Base-by-base conservation (phyloP, 202 grass and related monocot genomes). In the Cymbopogon flexuosus region DNA sequence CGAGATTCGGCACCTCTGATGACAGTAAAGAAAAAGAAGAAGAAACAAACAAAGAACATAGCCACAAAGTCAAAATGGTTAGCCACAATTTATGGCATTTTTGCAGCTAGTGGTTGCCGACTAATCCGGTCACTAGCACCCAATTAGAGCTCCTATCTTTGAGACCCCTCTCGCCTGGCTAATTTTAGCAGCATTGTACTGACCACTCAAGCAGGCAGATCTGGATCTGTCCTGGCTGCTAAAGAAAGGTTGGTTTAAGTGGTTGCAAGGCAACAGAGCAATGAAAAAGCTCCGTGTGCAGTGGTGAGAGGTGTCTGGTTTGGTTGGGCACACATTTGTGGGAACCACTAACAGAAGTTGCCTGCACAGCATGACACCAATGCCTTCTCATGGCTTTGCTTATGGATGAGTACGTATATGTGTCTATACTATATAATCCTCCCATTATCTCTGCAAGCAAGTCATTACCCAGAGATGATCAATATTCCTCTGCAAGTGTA, bases 141-240 rank as follows among this genome's bases (percentile, higher is more conserved):
- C 58, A 77, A 36, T 62, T 59, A 77, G 24, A 72, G 37, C 58
- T 77, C 45, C 36, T 60, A 33, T 65, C 65, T 81, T 71, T 57
- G 42, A 73, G 36, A 37, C 22, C 8, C 13, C 12, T 52, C 18
- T 87, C 73, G 11, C 45, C 56, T 31, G 27, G 65, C 82, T 85
- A 89, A 85, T 41, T 77, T 81, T 73, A 89, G 87, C 16, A 61
- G 63, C 78, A 68, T 15, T 78, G 72, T 70, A 78, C 65, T 61
- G 87, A 63, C 79, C 83, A 29, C 70, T 60, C 46, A 76, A 77
- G 77, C 57, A 88, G 67, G 71, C 63, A 69, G 61, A 77, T 89
- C 78, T 81, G 77, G 82, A 89, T 84, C 71, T 70, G 70, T 57
- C 29, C 35, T 80, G 39, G 52, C 24, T 70, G 77, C 71, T 81